phyloP scores from a whole-genome alignment of 345 rosid genomes.

The Brassica carinata region DNA sequence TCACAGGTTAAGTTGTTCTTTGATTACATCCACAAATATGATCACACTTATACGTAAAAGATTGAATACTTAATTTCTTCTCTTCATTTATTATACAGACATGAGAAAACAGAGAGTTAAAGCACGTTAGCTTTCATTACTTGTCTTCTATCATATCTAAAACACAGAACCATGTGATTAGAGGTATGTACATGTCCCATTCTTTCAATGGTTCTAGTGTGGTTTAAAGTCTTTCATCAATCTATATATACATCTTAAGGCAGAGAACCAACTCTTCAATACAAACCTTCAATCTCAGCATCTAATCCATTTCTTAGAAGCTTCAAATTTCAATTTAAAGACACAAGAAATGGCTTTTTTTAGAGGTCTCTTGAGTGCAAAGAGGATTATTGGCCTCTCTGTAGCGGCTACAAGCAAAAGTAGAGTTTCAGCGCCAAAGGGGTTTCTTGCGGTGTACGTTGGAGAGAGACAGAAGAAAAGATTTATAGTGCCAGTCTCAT shows the following conservation, averaged over 20 bases:
- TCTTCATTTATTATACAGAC: not conserved
- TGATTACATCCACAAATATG: not conserved
- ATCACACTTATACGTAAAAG: not conserved
- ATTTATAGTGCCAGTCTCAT: conserved; percentile 50
- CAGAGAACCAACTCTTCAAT: not conserved
- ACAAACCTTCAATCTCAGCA: conserved; percentile 3
- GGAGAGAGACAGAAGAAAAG: conserved; percentile 38
- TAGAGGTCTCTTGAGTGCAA: conserved; percentile 16
- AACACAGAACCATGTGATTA: conserved; percentile 31
- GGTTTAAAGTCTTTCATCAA: not conserved
- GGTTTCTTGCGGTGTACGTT: conserved; percentile 48
- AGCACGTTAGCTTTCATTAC: not conserved
- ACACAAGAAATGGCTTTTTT: conserved; percentile 20
- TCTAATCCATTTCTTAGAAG: not conserved
- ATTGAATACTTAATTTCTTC: not conserved
- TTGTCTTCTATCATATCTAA: not conserved
- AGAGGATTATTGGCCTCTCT: conserved; percentile 28
- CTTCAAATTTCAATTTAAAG: not conserved
- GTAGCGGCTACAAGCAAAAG: conserved; percentile 19
- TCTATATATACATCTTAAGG: conserved; percentile 21
- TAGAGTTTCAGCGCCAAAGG: conserved; percentile 35
- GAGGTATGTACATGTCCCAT: not conserved
- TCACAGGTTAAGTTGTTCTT: conserved; percentile 16
- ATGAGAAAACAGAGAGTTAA: not conserved
- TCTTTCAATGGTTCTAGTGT: not conserved